Conservation (phyloP, 495 filamentous ascomycete species). For the Thozetella sp. region DNA sequence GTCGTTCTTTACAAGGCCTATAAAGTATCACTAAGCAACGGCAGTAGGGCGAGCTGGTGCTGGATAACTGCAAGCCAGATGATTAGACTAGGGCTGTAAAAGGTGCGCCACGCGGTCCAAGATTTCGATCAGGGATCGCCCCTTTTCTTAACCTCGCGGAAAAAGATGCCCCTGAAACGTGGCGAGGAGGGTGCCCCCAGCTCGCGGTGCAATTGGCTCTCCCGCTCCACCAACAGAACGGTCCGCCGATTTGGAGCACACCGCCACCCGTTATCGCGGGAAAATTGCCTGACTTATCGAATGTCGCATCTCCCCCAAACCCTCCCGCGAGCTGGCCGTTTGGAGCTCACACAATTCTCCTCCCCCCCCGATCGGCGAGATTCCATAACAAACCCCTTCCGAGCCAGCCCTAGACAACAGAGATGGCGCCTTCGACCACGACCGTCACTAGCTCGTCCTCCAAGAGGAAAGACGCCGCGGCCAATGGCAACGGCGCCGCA, state of each 20-base stretch:
- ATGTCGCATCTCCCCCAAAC: not conserved
- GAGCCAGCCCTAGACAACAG: too few relatives aligned
- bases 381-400: too few relatives aligned
- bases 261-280: conserved; percentile 1
- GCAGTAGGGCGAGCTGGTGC: too few relatives aligned
- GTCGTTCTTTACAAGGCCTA: too few relatives aligned
- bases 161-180: not conserved
- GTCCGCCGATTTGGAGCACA: not conserved
- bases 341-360: not conserved
- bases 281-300: conserved; percentile 2
- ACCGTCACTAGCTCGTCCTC: conserved; percentile 21
- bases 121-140: not conserved
- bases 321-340: too few relatives aligned
- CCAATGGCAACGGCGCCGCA: conserved; percentile 19
- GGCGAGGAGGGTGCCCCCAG: not conserved
- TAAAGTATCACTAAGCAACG: too few relatives aligned
- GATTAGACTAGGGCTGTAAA: too few relatives aligned
- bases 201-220: not conserved
- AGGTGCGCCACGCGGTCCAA: not conserved
- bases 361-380: too few relatives aligned
- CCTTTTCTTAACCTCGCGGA: not conserved
- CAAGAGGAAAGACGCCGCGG: conserved; percentile 11
- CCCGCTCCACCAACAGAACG: not conserved
- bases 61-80: too few relatives aligned
- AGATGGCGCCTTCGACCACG: conserved; percentile 27